Base-by-base conservation (phyloP, 805 yeast species). In the Sporopachydermia lactativora region DNA sequence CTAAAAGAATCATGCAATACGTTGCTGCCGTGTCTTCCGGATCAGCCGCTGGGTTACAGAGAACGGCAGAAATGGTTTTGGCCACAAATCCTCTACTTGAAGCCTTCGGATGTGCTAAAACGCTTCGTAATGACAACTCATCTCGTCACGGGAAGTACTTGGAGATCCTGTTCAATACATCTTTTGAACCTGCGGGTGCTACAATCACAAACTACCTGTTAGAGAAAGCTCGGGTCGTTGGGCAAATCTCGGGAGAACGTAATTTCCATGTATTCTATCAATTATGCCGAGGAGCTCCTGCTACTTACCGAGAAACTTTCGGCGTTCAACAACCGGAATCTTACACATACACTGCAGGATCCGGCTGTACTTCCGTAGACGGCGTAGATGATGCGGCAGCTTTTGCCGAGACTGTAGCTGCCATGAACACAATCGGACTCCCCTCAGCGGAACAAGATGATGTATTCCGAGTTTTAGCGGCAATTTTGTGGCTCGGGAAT, bases 181-280 rank as follows among this genome's bases (percentile, higher is more conserved):
- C 71, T 50, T 82, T 76, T 52, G 95, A 83, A 57, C 98, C 98
- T 3, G 79, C 85, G 35, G 84, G 95, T 36, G 98, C 96, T 38
- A 89, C 86, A 57, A 92, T 92, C 57, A 92, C 97, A 42, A 92
- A 92, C 60, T 92, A 92, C 57, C 62, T 92, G 47, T 66, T 92
- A 47, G 99, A 92, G 55, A 92, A 92, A 57, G 95, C 85, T 61
- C 73, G 99, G 60, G 96, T 92, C 19, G 98, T 92, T n/a, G 78
- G 89, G 24, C 99, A 92, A 60, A 83, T 86, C 49, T 68, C 75
- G 47, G 77, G 81, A 50, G 99, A 92, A 65, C 74, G 99, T 59
- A 92, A 92, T 57, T 92, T 92, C 66, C 99, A 92, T 58, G 92
- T 92, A 43, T 92, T 92, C 57, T 92, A 92, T 57, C 99, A 92